Percentiles rank a stretch among this genome's conserved stretches.
Evolutionary conservation across 352 stramenopile genomes (phyloP).

Genomic region (Thraustotheca clavata): DNA sequence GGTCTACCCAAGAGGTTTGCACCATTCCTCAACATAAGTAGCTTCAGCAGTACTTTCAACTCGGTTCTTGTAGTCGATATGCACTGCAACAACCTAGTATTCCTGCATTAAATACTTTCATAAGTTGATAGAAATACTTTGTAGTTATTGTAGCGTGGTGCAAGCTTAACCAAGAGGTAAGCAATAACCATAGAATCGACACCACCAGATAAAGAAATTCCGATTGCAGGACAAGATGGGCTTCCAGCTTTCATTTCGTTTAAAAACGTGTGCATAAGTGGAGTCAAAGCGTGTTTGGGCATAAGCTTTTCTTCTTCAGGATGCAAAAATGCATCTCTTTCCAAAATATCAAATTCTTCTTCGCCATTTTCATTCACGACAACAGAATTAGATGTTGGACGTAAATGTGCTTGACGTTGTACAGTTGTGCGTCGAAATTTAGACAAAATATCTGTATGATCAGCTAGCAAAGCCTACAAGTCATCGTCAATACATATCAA

Average conservation of each 20-base stretch:
- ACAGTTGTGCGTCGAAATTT: conserved; percentile 81
- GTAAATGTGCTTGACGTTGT: conserved; percentile 49
- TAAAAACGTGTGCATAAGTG: conserved; percentile 64
- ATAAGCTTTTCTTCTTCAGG: conserved; percentile 59
- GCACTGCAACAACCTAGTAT: conserved; percentile 76
- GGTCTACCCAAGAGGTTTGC: conserved; percentile 30
- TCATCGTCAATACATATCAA: not conserved
- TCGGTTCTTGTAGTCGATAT: conserved; percentile 97
- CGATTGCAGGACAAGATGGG: conserved; percentile 37
- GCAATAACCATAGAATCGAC: conserved; percentile 98
- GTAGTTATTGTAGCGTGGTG: conserved; percentile 41
- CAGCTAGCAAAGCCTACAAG: conserved; percentile 29
- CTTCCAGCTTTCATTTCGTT: conserved; percentile 31
- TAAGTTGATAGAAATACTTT: not conserved
- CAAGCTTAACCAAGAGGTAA: conserved; percentile 85
- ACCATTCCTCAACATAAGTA: conserved; percentile 89
- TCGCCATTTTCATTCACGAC: conserved; percentile 21
- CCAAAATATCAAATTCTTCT: conserved; percentile 60
- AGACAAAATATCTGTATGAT: conserved; percentile 54
- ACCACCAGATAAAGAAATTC: conserved; percentile 90
- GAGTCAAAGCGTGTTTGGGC: conserved; percentile 54
- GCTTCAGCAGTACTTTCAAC: conserved; percentile 88
- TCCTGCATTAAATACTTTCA: conserved; percentile 23
- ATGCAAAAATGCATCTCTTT: conserved; percentile 38
- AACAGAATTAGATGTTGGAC: conserved; percentile 20